Percentiles rank a stretch among this genome's conserved stretches.
Evolutionary conservation across 306 rosid species (phyloP).

Genomic region (Astragalus glycyphyllos): DNA sequence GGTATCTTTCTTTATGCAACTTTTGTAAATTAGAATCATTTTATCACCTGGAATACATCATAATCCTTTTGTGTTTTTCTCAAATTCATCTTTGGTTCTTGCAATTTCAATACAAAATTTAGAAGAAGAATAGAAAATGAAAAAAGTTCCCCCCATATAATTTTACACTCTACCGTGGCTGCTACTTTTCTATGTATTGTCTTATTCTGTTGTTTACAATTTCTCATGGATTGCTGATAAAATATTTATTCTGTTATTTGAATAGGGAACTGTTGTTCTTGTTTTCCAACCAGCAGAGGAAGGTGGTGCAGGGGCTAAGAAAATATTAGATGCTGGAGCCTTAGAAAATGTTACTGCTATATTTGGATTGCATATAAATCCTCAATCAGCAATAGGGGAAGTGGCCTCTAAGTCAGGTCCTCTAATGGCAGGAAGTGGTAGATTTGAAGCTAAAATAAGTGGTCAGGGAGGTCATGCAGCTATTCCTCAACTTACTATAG

Average conservation of each 20-base stretch:
- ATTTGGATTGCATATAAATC: slow-evolving; percentile 71
- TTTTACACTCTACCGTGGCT: slow-evolving; percentile 8
- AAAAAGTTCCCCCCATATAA: slow-evolving; percentile 20
- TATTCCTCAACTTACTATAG: slow-evolving; percentile 81
- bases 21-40: slow-evolving; percentile 11
- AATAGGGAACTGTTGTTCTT: slow-evolving; percentile 85
- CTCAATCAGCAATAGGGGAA: slow-evolving; percentile 60
- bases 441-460: slow-evolving; percentile 77
- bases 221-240: slow-evolving; percentile 14
- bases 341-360: slow-evolving; percentile 79
- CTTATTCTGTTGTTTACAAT: slow-evolving; percentile 18
- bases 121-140: background rate
- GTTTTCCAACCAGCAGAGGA: slow-evolving; percentile 98
- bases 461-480: slow-evolving; percentile 98
- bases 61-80: background rate
- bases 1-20: background rate
- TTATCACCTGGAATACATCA: slow-evolving; percentile 5
- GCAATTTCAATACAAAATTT: background rate
- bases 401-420: slow-evolving; percentile 73
- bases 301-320: slow-evolving; percentile 83
- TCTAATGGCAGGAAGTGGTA: slow-evolving; percentile 69
- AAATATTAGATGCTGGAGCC: slow-evolving; percentile 63
- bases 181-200: slow-evolving; percentile 10
- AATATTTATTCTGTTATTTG: slow-evolving; percentile 22
- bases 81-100: slow-evolving; percentile 2